Conservation (phyloP, 176 grass and related monocot species). For the Zoysia japonica region DNA sequence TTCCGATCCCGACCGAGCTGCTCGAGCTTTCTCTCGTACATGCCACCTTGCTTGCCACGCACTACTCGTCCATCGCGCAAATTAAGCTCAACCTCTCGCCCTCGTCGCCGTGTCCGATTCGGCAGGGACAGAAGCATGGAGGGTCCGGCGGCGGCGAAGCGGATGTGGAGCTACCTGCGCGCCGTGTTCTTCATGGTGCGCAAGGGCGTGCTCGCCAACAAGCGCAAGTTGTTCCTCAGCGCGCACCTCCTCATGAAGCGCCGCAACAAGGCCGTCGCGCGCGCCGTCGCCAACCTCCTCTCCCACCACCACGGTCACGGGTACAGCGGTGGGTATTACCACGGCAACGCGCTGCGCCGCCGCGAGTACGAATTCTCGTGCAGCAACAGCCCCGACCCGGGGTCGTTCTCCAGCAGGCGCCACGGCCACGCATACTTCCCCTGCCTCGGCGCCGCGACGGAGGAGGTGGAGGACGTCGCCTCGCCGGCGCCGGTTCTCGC, state of each 20-base stretch:
- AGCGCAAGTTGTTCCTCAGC: constrained; percentile 66
- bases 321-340: background rate
- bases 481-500: background rate
- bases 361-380: constrained; percentile 93
- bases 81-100: background rate
- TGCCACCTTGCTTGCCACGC: background rate
- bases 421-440: constrained; percentile 69
- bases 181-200: constrained; percentile 80
- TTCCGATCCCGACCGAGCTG: background rate
- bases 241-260: constrained; percentile 74
- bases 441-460: constrained; percentile 52
- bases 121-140: constrained; percentile 36
- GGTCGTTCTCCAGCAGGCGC: constrained; percentile 46
- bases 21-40: background rate
- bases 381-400: constrained; percentile 61
- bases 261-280: constrained; percentile 57
- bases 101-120: background rate
- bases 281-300: constrained; percentile 58
- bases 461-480: constrained; percentile 13
- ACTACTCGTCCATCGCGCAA: constrained; percentile 1
- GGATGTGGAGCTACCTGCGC: constrained; percentile 73
- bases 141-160: constrained; percentile 46
- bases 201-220: constrained; percentile 76
- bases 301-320: constrained; percentile 31
- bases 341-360: constrained; percentile 7